Percentiles rank a stretch among this genome's conserved stretches.
Conservation (phyloP, 768 basidiomycete genomes). For the Amanita rubescens region DNA sequence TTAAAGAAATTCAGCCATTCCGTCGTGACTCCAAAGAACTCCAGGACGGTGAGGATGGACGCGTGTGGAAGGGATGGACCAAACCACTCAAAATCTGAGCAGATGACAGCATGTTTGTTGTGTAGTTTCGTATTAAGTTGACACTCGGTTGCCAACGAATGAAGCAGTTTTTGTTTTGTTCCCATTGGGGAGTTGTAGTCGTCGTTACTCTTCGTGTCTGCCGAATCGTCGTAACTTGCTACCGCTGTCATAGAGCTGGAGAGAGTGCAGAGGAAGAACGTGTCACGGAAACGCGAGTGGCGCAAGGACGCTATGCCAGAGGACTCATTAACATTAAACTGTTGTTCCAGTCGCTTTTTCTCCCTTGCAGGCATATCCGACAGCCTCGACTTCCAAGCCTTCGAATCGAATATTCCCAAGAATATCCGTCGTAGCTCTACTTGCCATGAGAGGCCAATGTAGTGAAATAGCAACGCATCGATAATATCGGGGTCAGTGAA, state of each 20-base stretch:
- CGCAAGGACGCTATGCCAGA: constrained; percentile 20
- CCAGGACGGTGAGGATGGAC: constrained; percentile 24
- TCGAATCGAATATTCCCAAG: constrained; percentile 10
- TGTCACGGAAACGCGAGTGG: constrained; percentile 14
- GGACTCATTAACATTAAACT: constrained; percentile 13
- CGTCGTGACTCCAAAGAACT: constrained; percentile 18
- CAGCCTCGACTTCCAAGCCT: constrained; percentile 27
- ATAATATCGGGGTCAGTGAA: constrained; percentile 42
- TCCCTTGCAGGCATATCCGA: constrained; percentile 12
- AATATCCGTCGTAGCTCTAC: constrained; percentile 17
- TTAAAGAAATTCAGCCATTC: constrained; percentile 22
- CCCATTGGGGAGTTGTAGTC: constrained; percentile 13
- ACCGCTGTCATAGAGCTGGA: constrained; percentile 12
- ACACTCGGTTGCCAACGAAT: constrained; percentile 33
- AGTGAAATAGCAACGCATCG: constrained; percentile 36
- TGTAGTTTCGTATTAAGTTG: constrained; percentile 30
- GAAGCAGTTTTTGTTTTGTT: constrained; percentile 32
- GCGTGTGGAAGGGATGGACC: constrained; percentile 34
- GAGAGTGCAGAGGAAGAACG: constrained; percentile 32
- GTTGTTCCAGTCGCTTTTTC: constrained; percentile 13
- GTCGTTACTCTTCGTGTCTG: constrained; percentile 13
- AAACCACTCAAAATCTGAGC: constrained; percentile 38
- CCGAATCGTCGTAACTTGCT: constrained; percentile 20
- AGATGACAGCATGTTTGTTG: constrained; percentile 26
- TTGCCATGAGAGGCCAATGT: constrained; percentile 37